Conservation (phyloP, 768 basidiomycete genomes). For the Suillus brevipes region DNA sequence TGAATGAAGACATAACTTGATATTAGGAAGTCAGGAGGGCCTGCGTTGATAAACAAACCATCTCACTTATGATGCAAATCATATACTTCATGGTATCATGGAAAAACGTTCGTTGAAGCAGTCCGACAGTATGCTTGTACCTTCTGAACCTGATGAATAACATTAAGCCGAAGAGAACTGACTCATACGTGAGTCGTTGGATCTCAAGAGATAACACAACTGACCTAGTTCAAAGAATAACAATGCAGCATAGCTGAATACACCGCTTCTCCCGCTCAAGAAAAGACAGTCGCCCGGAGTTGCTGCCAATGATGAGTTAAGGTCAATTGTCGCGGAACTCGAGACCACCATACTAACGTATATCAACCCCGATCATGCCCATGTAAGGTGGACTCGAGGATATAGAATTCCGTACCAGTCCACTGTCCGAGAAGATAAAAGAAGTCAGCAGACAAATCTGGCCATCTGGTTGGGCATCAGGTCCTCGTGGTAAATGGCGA, state of each 20-base stretch:
- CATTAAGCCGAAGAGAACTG: not conserved
- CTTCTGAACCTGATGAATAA: not conserved
- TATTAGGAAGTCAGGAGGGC: too few species aligned
- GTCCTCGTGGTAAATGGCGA: not conserved
- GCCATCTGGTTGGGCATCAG: not conserved
- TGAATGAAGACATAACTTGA: too few species aligned
- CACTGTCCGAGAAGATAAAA: not conserved
- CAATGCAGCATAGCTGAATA: not conserved
- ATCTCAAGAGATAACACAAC: not conserved
- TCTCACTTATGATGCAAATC: too few species aligned
- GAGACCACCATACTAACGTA: not conserved
- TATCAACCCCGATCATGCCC: not conserved
- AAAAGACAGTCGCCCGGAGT: not conserved
- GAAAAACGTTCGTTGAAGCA: too few species aligned
- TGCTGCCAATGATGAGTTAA: not conserved
- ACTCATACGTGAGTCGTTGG: not conserved
- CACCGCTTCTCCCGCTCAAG: not conserved
- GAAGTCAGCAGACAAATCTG: not conserved
- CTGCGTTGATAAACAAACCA: too few species aligned
- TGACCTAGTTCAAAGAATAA: not conserved
- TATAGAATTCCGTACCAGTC: not conserved
- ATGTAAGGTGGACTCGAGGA: not conserved
- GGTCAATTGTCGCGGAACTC: not conserved
- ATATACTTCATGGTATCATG: too few species aligned
- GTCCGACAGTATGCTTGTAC: not conserved